Conservation (phyloP, 306 rosid genomes). For the Mucuna pruriens region DNA sequence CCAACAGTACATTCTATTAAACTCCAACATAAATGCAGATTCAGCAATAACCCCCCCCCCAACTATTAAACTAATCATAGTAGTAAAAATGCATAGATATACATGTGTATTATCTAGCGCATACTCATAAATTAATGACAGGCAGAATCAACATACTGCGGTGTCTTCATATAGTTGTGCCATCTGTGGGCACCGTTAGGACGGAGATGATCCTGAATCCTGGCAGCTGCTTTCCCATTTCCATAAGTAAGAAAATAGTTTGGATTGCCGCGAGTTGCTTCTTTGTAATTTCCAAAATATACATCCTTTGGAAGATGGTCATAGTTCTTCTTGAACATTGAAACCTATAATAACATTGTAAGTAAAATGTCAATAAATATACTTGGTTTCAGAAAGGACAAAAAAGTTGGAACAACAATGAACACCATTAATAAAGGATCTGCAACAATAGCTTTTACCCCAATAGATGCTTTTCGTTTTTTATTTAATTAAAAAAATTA, state of each 20-base stretch:
- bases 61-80: conserved; percentile 2
- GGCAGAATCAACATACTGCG: conserved; percentile 62
- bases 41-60: conserved; percentile 27
- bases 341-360: conserved; percentile 62
- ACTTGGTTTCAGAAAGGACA: conserved; percentile 12
- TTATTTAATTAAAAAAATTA: background rate
- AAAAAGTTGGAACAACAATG: background rate
- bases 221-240: conserved; percentile 98
- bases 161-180: conserved; percentile 97
- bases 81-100: background rate
- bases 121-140: conserved; percentile 32
- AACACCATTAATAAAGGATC: conserved; percentile 6
- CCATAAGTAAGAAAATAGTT: conserved; percentile 95
- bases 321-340: conserved; percentile 97
- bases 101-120: conserved; percentile 11
- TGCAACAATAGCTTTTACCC: conserved; percentile 10
- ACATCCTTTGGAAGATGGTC: conserved; percentile 95
- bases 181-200: conserved; percentile 99
- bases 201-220: conserved; percentile 94
- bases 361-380: conserved; percentile 20
- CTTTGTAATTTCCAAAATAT: conserved; percentile 88
- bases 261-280: conserved; percentile 95
- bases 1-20: conserved; percentile 17
- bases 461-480: conserved; percentile 1
- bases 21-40: conserved; percentile 15